Evolutionary conservation across 345 rosid genomes (phyloP).

Genomic region (Citrus sinensis): DVS_A1.0 CM039166.1:3414501-3415000

Average conservation of each 20-base stretch:
- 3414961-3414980: background rate
- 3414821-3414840: background rate
- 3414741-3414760: slow-evolving; percentile 80
- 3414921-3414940: background rate
- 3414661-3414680: slow-evolving; percentile 64
- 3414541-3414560: background rate
- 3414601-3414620: background rate
- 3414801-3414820: slow-evolving; percentile 94
- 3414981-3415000: background rate
- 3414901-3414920: background rate
- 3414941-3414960: background rate
- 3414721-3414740: slow-evolving; percentile 45
- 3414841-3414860: background rate
- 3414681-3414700: slow-evolving; percentile 42
- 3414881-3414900: background rate
- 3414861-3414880: background rate
- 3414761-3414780: slow-evolving; percentile 94
- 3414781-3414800: slow-evolving; percentile 85
- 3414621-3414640: background rate
- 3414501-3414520: background rate
- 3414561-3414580: background rate
- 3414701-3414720: slow-evolving; percentile 39
- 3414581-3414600: background rate
- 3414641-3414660: background rate
- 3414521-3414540: background rate